Base-by-base conservation (phyloP, 148 eudicot species). In the Hydrangea macrophylla region DNA sequence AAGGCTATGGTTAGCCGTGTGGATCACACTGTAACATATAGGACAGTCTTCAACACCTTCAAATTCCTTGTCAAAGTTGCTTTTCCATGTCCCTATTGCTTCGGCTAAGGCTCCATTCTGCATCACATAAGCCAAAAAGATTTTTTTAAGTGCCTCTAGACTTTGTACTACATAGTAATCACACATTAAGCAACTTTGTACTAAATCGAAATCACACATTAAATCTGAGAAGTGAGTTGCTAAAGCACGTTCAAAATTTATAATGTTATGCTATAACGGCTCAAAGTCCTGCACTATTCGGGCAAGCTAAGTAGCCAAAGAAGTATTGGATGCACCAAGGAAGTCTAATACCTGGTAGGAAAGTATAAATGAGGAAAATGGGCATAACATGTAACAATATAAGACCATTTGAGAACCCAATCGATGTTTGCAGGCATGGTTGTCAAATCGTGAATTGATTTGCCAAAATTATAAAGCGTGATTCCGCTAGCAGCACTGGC, bases 21-120 rank as follows among this genome's bases (percentile, higher is more conserved):
- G 97, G 70, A 94, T 88, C 37, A 94, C 96, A 70, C 98, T 94
- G 83, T 94, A 94, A 81, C 98, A 94, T 73, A 94, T 94, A 1
- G 98, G 98, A 72, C 98, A 94, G 66, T 94, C 98, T 64, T 94
- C 98, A 50, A 94, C 89, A 69, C 98, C 98, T 79, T 88, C 98
- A 60, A 94, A 94, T 74, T 86, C 98, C 83, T 94, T 94, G 85
- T 94, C 96, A 53, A 94, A 88, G 70, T 94, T 94, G 75, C 73
- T 83, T 74, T 94, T 94, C 98, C 98, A 94, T 76, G 75, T 90
- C 51, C 86, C 62, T 82, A 94, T 94, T 50, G 97, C 96, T 83
- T 94, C 98, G 58, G 97, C 98, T 76, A 94, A 67, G 23, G 95
- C 98, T 40, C 98, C 98, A 76, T 94, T 94, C 98, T 93, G 76